Base-by-base conservation (phyloP, 805 yeast genomes). In the Isabelozyma pseudorhagii region DNA sequence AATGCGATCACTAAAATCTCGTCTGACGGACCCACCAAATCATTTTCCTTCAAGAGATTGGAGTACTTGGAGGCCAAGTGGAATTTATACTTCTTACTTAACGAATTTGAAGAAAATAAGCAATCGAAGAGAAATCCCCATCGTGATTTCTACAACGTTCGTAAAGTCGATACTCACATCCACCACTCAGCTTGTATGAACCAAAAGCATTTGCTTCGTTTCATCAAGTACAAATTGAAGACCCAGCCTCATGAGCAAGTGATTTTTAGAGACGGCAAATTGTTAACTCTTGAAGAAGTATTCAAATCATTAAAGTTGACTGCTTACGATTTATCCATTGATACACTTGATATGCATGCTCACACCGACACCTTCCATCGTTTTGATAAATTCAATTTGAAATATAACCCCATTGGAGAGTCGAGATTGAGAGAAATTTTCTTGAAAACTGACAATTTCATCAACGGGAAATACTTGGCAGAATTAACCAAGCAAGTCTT, bases 171-270 rank as follows among this genome's bases (percentile, higher is more conserved):
- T 64, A 94, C 98, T 15, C 99, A 94, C 77, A 97, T 94, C 59
- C 99, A 94, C 67, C 99, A 96, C 67, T 89, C 97, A 8, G 99
- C 99, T 9, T 92, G 97, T 68, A 96, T 96, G 98, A 96, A 96
- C 63, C 99, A 94, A 71, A 94, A 94, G 69, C 99, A 94, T 72
- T 74, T 94, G 60, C 75, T 94, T 56, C 85, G 99, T 60, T 94
- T 89, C 67, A 94, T 94, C 68, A 94, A 94, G 70, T 89, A 91
- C 66, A 94, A 94, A 72, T 84, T 94, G 70, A 90, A 93, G 72
- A 88, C 89, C 51, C 73, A 75, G 44, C 92, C 96, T 2, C 80
- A 89, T 56, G 97, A 96, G 65, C 85, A 87, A 53, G 99, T 94
- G 11, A 94, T 96, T 45, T 85, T 80, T 69, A 86, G 99, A 74